Evolutionary conservation across 179 eudicot species (phyloP), one percentile per base, ranked within the genome.

Genomic region (Silene vulgaris): DNA sequence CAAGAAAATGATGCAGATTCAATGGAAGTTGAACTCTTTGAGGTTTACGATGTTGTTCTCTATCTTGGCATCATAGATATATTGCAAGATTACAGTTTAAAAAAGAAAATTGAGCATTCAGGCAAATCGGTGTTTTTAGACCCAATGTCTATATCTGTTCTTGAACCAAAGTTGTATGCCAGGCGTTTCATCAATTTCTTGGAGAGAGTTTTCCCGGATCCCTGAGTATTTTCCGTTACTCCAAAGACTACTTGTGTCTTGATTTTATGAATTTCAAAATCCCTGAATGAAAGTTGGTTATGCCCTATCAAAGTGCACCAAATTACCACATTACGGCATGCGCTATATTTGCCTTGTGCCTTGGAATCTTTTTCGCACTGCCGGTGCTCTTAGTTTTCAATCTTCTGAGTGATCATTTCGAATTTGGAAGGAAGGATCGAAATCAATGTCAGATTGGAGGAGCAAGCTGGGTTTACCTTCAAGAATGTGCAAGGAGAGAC

Each of bases 1-100:
- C 73, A 35, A 74, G 85, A 84, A 61, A 85, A 84, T 0, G 86
- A 83, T 64, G 73, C 75, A 0, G 92, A 83, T 76, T 81, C 93
- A 65, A 64, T 67, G 40, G 96, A 89, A 77, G 85, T 88, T 6
- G 97, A 94, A 73, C 96, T 92, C 12, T 92, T 89, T 76, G 97
- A 95, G 86, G 93, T 95, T 43, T 92, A 92, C 77, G 99, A 95
- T 70, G 97, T 92, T 40, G 96, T 95, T 72, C 90, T 95, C 50
- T 95, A 90, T 79, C 89, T 95, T 20, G 99, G 99, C 74, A 81
- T 90, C 17, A 92, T 92, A 13, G 97, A 95, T 77, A 95, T 95
- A 79, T 77, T 95, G 77, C 99, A 95, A 80, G 84, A 89, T 74
- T 95, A 95, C 86, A 87, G 86, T 86, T 30, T 88, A 84, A 89